These are phyloP conservation scores for Mycena amicta DNA, from an alignment of 768 basidiomycete genomes.

Conservation along the genomic window DNA sequence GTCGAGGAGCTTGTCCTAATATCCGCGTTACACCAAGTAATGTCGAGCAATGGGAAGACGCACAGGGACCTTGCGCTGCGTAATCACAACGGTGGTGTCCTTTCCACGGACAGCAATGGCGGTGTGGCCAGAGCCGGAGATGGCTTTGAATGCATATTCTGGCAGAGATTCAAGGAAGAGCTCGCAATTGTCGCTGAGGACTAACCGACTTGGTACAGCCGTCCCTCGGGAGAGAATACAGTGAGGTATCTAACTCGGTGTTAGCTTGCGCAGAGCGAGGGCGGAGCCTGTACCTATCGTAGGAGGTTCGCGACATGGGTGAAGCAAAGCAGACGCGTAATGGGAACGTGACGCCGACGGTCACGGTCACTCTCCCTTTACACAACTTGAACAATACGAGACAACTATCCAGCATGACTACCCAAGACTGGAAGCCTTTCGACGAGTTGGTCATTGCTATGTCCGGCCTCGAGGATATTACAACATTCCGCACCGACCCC, in stretches of 20 bases:
- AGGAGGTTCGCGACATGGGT: constrained; percentile 63
- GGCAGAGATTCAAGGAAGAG: constrained; percentile 16
- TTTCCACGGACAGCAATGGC: constrained; percentile 91
- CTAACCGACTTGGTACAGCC: constrained; percentile 97
- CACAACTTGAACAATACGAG: too few relatives aligned
- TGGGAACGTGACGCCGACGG: too few relatives aligned
- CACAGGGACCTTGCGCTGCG: constrained; percentile 98
- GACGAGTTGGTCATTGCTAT: too few relatives aligned
- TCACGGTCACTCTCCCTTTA: too few relatives aligned
- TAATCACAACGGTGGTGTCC: constrained; percentile 94
- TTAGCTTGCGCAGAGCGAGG: background rate
- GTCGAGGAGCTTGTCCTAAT: constrained; percentile 95
- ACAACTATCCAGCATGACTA: too few relatives aligned
- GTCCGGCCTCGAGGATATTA: too few relatives aligned
- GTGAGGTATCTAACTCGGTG: constrained; percentile 74
- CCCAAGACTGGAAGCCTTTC: too few relatives aligned
- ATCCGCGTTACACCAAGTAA: background rate
- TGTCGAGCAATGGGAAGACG: constrained; percentile 32
- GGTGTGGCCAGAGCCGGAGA: constrained; percentile 95
- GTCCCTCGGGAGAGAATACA: constrained; percentile 95
- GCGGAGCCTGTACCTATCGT: constrained; percentile 66
- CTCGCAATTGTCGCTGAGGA: constrained; percentile 16
- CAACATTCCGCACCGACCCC: too few relatives aligned
- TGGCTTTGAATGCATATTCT: constrained; percentile 99
- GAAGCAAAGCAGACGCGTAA: background rate